A percentile compares a stretch with the other conserved stretches of the same genome.
phyloP scores from a whole-genome alignment of 768 basidiomycete genomes.

The Phylloporus arenicola region DNA sequence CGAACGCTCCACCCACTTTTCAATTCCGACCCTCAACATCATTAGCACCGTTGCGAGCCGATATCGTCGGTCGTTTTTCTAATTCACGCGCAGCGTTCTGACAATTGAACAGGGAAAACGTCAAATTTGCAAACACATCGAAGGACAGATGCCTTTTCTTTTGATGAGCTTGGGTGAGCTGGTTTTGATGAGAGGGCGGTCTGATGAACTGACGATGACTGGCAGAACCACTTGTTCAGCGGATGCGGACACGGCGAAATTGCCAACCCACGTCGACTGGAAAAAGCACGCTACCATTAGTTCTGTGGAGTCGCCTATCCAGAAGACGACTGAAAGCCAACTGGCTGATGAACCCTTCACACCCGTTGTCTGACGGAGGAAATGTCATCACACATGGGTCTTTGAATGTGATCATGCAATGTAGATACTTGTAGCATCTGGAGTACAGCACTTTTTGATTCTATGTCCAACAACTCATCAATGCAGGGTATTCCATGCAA shows the following conservation, averaged over 20 bases:
- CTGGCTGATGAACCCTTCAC: not conserved
- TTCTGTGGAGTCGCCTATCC: conserved; percentile 5
- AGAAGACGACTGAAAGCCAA: conserved; percentile 6
- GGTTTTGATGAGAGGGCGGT: not conserved
- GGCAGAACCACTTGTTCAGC: conserved; percentile 8
- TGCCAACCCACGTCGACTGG: conserved; percentile 17
- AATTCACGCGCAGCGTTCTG: not conserved
- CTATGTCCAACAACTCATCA: not conserved
- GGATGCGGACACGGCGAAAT: conserved; percentile 9
- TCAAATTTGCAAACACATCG: conserved; percentile 4
- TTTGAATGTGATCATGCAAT: not conserved
- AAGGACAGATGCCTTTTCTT: conserved; percentile 9
- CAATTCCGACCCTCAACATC: conserved; percentile 20
- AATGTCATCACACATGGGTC: not conserved
- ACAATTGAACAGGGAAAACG: conserved; percentile 12
- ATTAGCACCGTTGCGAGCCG: conserved; percentile 17
- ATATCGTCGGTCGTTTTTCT: conserved; percentile 9
- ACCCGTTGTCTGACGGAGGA: conserved; percentile 9
- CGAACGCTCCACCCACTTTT: conserved; percentile 15
- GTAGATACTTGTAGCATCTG: not conserved
- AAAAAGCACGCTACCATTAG: not conserved
- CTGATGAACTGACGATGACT: not conserved
- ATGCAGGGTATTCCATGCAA: not conserved
- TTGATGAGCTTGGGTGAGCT: conserved; percentile 19
- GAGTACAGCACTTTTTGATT: conserved; percentile 12